These are phyloP conservation scores for Casaregolazyma suthepensis DNA, from an alignment of 1,139 yeast species.

Conservation along the genomic window DNA sequence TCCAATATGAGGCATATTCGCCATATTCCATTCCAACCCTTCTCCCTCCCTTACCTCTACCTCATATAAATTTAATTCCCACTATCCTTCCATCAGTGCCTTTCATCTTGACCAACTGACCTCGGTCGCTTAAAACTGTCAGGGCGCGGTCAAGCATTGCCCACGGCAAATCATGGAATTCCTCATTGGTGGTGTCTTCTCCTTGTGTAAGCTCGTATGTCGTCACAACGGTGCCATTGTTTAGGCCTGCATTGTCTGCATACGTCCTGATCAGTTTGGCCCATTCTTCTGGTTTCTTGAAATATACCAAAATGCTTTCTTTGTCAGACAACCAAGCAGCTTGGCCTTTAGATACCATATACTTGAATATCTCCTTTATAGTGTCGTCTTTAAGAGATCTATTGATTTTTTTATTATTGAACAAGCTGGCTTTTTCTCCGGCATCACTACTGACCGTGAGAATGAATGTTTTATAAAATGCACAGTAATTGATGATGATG, in stretches of 20 bases:
- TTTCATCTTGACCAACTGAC: slow-evolving; percentile 35
- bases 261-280: slow-evolving; percentile 53
- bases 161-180: slow-evolving; percentile 59
- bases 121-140: slow-evolving; percentile 55
- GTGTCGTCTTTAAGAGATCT: slow-evolving; percentile 53
- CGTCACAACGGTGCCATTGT: slow-evolving; percentile 70
- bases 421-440: slow-evolving; percentile 29
- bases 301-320: slow-evolving; percentile 45
- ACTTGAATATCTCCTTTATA: slow-evolving; percentile 48
- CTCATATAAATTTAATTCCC: slow-evolving; percentile 30
- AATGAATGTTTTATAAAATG: slow-evolving; percentile 46
- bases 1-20: background rate
- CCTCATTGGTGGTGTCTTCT: slow-evolving; percentile 52
- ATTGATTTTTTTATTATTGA: slow-evolving; percentile 45
- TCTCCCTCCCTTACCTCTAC: background rate
- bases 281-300: slow-evolving; percentile 77
- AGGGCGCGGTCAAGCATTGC: slow-evolving; percentile 50
- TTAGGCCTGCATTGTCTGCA: slow-evolving; percentile 66
- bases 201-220: slow-evolving; percentile 69
- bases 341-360: slow-evolving; percentile 49
- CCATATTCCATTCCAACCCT: background rate
- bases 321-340: slow-evolving; percentile 42
- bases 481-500: slow-evolving; percentile 54
- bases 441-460: slow-evolving; percentile 12
- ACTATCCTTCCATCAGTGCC: slow-evolving; percentile 30